Conservation (phyloP, 2,329 filamentous ascomycete species). For the Colletotrichum spinosum region DNA sequence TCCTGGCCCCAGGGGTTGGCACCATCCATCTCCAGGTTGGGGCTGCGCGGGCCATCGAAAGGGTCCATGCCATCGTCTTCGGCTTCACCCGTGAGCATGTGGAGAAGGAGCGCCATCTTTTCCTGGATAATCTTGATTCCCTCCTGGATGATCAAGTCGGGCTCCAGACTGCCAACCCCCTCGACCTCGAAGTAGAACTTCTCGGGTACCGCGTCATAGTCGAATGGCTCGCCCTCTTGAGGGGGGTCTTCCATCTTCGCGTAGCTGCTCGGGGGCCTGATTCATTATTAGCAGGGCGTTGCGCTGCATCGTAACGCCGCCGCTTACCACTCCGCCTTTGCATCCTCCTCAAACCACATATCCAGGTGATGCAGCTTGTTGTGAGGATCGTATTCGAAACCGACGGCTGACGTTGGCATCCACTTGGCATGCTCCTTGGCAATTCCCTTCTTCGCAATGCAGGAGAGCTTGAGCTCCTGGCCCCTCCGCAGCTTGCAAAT, state of each 20-base stretch:
- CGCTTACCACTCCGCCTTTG: conserved; percentile 84
- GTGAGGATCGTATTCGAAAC: conserved; percentile 97
- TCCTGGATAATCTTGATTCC: conserved; percentile 90
- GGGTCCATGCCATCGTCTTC: conserved; percentile 69
- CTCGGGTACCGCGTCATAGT: conserved; percentile 87
- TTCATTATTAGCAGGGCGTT: conserved; percentile 41
- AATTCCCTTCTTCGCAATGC: conserved; percentile 97
- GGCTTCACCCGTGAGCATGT: conserved; percentile 66
- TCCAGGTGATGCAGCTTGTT: conserved; percentile 95
- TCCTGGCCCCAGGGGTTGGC: conserved; percentile 66
- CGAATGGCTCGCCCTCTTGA: conserved; percentile 86
- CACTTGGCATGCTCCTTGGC: conserved; percentile 99
- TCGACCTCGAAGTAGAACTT: conserved; percentile 97
- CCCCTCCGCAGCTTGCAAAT: conserved; percentile 91
- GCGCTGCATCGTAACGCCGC: neutral
- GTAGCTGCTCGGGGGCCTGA: conserved; percentile 84
- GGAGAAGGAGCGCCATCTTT: conserved; percentile 86
- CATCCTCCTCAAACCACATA: conserved; percentile 93
- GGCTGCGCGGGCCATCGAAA: conserved; percentile 74
- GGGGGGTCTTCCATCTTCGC: conserved; percentile 82
- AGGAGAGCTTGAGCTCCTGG: conserved; percentile 90
- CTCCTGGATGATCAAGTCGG: conserved; percentile 88
- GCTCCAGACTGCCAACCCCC: conserved; percentile 86
- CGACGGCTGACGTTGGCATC: conserved; percentile 91
- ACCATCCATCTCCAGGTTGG: conserved; percentile 71